Base-by-base conservation (phyloP, 208 protist species). In the Wallacemonas sp. region DNA sequence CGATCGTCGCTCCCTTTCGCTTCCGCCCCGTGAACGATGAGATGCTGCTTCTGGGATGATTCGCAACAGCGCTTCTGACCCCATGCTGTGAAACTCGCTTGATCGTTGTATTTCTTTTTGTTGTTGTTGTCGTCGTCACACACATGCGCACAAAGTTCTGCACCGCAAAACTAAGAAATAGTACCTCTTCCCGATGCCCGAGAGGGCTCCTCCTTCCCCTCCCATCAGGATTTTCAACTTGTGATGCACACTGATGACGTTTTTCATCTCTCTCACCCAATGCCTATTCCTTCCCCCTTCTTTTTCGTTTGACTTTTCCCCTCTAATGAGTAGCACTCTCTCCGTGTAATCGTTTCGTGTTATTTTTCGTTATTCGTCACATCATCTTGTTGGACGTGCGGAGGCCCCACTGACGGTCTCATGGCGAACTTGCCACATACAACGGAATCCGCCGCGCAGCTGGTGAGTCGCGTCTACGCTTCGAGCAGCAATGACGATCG, bases 401-500 rank as follows among this genome's bases (percentile, higher is more conserved):
- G n/a, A n/a, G n/a, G n/a, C n/a, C n/a, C n/a, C n/a, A n/a, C n/a
- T n/a, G n/a, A n/a, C n/a, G n/a, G n/a, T n/a, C n/a, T n/a, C 61
- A 67, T 58, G 52, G 4, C 52, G 3, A 34, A 39, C 19, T 1
- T 39, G 6, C 34, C 44, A 21, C 49, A 14, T 36, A 46, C 49
- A 29, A 5, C 88, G 17, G 70, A 72, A 1, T 62, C 62, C 1
- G 78, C 76, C 21, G 65, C 88, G 19, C 38, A 38, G 11, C 52
- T 78, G 19, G 73, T 94, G 19, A 61, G 44, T 14, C 38, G 47
- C 2, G 70, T 87, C 47, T 94, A 94, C 68, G 56, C 55, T n/a
- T 54, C 58, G 21, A 12, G 33, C 8, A 61, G 74, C 24, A 92
- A 95, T 46, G 77, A 71, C 0, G 47, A 58, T 2, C 82, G 89